Percentiles rank a stretch among this genome's conserved stretches.
phyloP scores from a whole-genome alignment of 148 eudicot genomes.

The Chenopodium album region DNA sequence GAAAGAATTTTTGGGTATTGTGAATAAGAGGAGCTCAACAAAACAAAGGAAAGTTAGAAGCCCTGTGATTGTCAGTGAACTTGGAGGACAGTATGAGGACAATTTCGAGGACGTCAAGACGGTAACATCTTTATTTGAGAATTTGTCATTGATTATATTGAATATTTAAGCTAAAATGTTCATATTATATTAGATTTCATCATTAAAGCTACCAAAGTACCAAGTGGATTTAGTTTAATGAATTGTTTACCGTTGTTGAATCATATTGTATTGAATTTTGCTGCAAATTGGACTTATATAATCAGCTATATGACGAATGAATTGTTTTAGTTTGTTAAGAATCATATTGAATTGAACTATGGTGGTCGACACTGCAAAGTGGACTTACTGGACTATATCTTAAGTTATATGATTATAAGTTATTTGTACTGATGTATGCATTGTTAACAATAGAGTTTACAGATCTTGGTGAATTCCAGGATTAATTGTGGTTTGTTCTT shows the following conservation, averaged over 20 bases:
- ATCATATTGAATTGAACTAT: no score
- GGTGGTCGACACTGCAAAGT: no score
- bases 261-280: no score
- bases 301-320: not conserved
- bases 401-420: not conserved
- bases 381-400: no score
- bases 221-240: no score
- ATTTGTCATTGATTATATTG: not conserved
- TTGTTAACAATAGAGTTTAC: not conserved
- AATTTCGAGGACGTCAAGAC: constrained; percentile 76
- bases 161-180: not conserved
- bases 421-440: not conserved
- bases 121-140: constrained; percentile 39
- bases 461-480: not conserved
- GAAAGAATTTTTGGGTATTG: constrained; percentile 25
- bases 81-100: constrained; percentile 94
- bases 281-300: not conserved
- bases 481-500: not conserved
- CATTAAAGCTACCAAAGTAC: no score
- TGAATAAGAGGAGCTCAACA: constrained; percentile 32
- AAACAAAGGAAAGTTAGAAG: constrained; percentile 48
- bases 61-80: constrained; percentile 50
- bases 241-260: no score
- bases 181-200: no score
- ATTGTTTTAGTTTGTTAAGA: no score